Conservation (phyloP, 345 rosid species). For the Citrus unshiu region DNA sequence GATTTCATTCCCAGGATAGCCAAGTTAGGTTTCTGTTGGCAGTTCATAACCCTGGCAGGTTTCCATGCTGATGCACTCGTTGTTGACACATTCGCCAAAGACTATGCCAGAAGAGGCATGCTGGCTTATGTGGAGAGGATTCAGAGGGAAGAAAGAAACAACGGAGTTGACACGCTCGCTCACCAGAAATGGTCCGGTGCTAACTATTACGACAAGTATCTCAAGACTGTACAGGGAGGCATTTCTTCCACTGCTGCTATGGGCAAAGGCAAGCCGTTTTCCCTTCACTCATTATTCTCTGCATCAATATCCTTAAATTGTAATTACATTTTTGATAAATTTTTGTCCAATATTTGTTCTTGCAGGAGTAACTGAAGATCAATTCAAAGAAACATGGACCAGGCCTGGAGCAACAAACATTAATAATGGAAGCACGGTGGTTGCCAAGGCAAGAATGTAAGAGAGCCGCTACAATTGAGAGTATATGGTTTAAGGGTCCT, state of each 20-base stretch:
- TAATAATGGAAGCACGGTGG: constrained; percentile 48
- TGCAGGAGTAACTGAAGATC: constrained; percentile 93
- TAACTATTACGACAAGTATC: constrained; percentile 81
- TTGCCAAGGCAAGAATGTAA: constrained; percentile 84
- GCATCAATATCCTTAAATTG: not conserved
- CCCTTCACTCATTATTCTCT: not conserved
- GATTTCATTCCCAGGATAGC: constrained; percentile 89
- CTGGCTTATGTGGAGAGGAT: constrained; percentile 94
- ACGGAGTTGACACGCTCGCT: constrained; percentile 90
- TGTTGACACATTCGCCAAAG: constrained; percentile 75
- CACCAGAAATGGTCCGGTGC: constrained; percentile 99
- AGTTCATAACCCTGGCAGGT: constrained; percentile 90
- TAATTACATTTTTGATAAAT: not conserved
- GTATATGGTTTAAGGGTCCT: not conserved
- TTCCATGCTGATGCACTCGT: constrained; percentile 95
- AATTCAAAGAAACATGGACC: constrained; percentile 87
- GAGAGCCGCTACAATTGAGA: not conserved
- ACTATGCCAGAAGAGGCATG: constrained; percentile 85
- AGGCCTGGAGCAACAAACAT: constrained; percentile 54
- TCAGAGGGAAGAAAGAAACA: constrained; percentile 90
- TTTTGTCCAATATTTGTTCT: not conserved
- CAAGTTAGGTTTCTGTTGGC: constrained; percentile 84
- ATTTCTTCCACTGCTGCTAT: constrained; percentile 96
- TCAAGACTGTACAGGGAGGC: constrained; percentile 92
- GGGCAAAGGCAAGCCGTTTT: constrained; percentile 71